Percentiles rank a stretch among this genome's conserved stretches.
Conservation (phyloP, 108 stramenopile species). For the Parietichytrium sp. region DNA sequence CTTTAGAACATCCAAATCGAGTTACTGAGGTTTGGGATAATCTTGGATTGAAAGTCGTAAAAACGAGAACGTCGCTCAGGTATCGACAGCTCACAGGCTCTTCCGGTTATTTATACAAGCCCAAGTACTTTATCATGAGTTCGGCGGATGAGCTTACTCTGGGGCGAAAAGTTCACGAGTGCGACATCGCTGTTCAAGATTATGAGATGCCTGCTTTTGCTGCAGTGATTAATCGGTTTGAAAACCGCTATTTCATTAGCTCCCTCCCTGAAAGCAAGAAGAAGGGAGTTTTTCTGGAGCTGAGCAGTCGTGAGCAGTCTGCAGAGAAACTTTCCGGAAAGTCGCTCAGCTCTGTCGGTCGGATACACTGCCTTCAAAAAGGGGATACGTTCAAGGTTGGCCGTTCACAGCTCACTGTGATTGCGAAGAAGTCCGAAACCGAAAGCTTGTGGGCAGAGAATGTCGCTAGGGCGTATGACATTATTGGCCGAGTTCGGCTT, state of each 20-base stretch:
- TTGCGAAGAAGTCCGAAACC: not conserved
- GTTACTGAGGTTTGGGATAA: not conserved
- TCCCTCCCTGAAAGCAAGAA: constrained; percentile 20
- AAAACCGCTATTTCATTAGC: not conserved
- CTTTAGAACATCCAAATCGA: not conserved
- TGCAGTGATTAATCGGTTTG: not conserved
- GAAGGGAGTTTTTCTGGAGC: constrained; percentile 15
- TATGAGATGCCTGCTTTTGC: constrained; percentile 34
- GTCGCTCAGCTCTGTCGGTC: not conserved
- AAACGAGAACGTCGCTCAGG: not conserved
- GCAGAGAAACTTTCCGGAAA: not conserved
- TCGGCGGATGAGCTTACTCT: not conserved
- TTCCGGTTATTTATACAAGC: not conserved
- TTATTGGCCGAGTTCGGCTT: not conserved
- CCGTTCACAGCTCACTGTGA: constrained; percentile 33
- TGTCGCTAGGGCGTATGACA: not conserved
- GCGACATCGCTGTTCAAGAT: constrained; percentile 31
- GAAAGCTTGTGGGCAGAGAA: too few relatives aligned
- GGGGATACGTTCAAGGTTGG: constrained; percentile 23
- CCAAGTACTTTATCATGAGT: not conserved
- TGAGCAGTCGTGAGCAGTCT: not conserved
- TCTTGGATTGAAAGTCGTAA: not conserved
- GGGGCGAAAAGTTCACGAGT: constrained; percentile 21
- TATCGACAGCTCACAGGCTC: not conserved
- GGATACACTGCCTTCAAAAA: not conserved